Evolutionary conservation across 176 grass and related monocot species (phyloP).

Genomic region (Carex kokanica): DNA sequence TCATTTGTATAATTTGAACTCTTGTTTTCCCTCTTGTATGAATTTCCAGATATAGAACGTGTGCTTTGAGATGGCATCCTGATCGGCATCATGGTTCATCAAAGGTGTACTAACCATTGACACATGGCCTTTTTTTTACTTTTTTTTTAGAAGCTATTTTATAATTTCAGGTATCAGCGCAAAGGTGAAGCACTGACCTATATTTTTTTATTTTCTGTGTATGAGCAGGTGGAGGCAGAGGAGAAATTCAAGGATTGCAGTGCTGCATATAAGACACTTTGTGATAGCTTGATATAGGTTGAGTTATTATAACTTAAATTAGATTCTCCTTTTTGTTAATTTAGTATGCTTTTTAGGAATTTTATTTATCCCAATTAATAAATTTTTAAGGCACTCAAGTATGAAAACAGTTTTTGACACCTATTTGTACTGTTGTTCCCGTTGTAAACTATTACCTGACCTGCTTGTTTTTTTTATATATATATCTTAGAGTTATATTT

Average conservation of each 20-base stretch:
- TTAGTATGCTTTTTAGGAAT: not conserved
- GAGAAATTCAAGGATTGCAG: conserved; percentile 96
- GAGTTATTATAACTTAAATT: not conserved
- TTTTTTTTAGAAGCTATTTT: not conserved
- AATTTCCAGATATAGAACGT: conserved; percentile 63
- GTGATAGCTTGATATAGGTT: conserved; percentile 44
- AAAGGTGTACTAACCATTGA: conserved; percentile 37
- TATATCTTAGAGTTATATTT: not conserved
- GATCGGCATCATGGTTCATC: conserved; percentile 79
- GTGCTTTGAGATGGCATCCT: conserved; percentile 95
- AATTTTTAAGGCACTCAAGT: not conserved
- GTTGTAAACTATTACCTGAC: not conserved
- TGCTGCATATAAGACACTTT: conserved; percentile 81
- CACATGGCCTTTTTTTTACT: not conserved
- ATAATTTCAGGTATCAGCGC: not conserved
- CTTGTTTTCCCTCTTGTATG: not conserved
- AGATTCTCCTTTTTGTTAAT: not conserved
- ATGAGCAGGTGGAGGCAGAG: conserved; percentile 61
- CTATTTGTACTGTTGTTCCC: not conserved
- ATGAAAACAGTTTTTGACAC: not conserved
- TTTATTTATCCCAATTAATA: not conserved
- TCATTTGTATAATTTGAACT: conserved; percentile 26
- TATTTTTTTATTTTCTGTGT: conserved; percentile 17
- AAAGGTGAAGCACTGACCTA: not conserved
- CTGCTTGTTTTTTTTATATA: not conserved